Base-by-base conservation (phyloP, 345 rosid genomes). In the Gossypium anomalum region DNA sequence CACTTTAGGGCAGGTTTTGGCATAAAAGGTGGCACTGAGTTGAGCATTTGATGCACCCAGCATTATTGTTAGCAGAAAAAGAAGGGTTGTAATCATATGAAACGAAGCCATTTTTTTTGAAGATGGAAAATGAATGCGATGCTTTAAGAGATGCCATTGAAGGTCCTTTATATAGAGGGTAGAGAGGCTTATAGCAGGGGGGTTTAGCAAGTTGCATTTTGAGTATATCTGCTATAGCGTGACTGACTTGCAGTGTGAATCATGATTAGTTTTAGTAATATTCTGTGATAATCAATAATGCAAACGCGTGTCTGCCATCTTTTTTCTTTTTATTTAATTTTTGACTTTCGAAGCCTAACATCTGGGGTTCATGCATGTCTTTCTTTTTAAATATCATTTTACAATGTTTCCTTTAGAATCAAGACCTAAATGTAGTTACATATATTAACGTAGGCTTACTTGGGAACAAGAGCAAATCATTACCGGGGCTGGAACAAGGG, bases 21-120 rank as follows among this genome's bases (percentile, higher is more conserved):
- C 79, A 29, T 83, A 83, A 69, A 77, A 83, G 0, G 74, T 67
- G 8, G 67, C 9, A 11, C 79, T 75, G 11, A 75, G 77, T 55
- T 83, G 81, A 61, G 85, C 80, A 71, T 29, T 47, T 14, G 75
- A 74, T 10, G 2, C 69, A n/a, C 78, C 82, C n/a, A 76, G 22
- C 70, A 51, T 68, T 49, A 20, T 3, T 4, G 75, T 4, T 16
- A 69, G 25, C 25, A 45, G 16, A 22, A 73, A 23, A 8, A 70
- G 41, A 8, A 65, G 41, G 29, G 44, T 15, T 3, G 23, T 51
- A 49, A 62, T 58, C 2, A 22, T 8, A 19, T 17, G 43, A 15
- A 70, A 71, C 9, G n/a, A 4, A 71, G 73, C 9, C 82, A 79
- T 79, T 9, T 2, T 70, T 1, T 2, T 75, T 53, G 8, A 53